phyloP scores from a whole-genome alignment of 2,329 filamentous ascomycete species.

The Aaosphaeria arxii region DNA sequence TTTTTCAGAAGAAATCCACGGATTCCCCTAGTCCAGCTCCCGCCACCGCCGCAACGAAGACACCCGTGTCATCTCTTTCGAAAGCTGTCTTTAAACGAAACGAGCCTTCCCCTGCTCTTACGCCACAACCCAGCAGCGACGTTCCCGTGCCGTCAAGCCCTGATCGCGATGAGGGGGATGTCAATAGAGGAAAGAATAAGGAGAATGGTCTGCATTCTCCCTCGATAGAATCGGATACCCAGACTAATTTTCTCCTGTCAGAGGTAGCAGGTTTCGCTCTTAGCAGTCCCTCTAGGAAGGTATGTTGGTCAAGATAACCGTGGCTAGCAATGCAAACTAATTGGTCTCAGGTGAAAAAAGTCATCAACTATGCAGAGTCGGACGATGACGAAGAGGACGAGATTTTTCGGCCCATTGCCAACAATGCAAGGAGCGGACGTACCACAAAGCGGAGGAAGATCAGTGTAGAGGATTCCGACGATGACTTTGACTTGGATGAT shows the following conservation, averaged over 20 bases:
- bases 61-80: slow-evolving; percentile 18
- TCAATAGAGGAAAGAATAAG: slow-evolving; percentile 49
- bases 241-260: slow-evolving; percentile 42
- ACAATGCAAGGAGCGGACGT: slow-evolving; percentile 42
- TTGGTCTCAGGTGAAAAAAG: slow-evolving; percentile 53
- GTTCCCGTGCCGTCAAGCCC: slow-evolving; percentile 64
- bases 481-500: slow-evolving; percentile 62
- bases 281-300: slow-evolving; percentile 80
- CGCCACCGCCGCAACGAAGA: slow-evolving; percentile 26
- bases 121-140: slow-evolving; percentile 81
- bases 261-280: slow-evolving; percentile 45
- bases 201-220: slow-evolving; percentile 50
- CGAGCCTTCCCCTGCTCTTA: slow-evolving; percentile 49
- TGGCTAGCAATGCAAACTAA: slow-evolving; percentile 5
- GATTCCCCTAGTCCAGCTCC: slow-evolving; percentile 44
- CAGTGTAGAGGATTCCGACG: slow-evolving; percentile 62
- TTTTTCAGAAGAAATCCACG: slow-evolving; percentile 65
- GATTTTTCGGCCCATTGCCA: slow-evolving; percentile 59
- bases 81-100: slow-evolving; percentile 35
- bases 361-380: slow-evolving; percentile 80
- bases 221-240: slow-evolving; percentile 35
- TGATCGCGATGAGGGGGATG: slow-evolving; percentile 59
- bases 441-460: slow-evolving; percentile 59
- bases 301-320: slow-evolving; percentile 38
- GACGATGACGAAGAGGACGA: slow-evolving; percentile 71